These are phyloP conservation scores for Heliamphora exappendiculata DNA, from an alignment of 148 eudicot species.

Conservation along the genomic window DNA sequence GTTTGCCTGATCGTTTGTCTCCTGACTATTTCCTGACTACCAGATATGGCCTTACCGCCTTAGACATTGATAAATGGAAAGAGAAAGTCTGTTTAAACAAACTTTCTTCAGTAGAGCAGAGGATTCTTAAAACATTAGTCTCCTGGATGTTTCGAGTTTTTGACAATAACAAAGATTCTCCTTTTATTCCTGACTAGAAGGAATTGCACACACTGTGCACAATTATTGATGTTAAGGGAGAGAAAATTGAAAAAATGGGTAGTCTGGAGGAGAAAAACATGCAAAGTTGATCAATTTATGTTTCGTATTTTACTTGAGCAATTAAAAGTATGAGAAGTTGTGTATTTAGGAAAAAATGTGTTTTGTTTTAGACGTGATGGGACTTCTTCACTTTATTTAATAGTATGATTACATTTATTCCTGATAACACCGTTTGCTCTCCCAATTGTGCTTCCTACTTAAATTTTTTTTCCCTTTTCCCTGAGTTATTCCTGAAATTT, in stretches of 20 bases:
- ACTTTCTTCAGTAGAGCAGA: neutral
- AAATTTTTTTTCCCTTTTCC: conserved; percentile 13
- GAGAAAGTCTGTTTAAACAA: neutral
- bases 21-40: neutral
- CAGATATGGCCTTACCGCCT: neutral
- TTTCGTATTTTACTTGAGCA: no score
- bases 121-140: neutral
- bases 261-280: no score
- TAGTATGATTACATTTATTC: neutral
- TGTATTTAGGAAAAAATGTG: no score
- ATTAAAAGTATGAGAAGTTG: no score
- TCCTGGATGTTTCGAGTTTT: neutral
- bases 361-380: no score
- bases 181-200: neutral
- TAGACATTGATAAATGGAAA: neutral
- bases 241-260: no score
- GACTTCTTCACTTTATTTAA: neutral
- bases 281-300: no score
- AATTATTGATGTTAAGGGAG: no score
- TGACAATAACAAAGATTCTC: neutral
- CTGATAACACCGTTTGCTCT: neutral
- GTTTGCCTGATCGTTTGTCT: neutral
- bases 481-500: neutral
- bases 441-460: neutral
- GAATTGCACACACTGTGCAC: no score